Conservation (phyloP, 371 early-diverging fungal genomes). For the Ordospora colligata region DNA sequence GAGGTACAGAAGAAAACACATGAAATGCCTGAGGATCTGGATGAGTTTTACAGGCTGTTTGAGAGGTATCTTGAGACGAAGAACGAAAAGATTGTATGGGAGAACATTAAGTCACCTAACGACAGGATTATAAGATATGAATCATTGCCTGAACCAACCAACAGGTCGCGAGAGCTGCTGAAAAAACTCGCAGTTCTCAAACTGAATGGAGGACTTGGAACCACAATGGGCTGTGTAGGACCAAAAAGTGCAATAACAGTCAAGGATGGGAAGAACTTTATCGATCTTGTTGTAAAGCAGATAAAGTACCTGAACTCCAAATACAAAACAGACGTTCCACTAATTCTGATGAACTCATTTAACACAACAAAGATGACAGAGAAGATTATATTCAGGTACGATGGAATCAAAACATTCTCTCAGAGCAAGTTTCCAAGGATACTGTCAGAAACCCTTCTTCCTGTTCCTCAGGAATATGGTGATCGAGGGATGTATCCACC, state of each 20-base stretch:
- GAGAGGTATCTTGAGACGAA: constrained; percentile 47
- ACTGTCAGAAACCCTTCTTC: constrained; percentile 77
- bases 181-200: constrained; percentile 90
- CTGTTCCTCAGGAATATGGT: constrained; percentile 67
- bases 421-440: constrained; percentile 90
- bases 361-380: constrained; percentile 92
- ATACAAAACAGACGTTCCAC: constrained; percentile 78
- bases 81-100: constrained; percentile 58
- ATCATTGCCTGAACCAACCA: neutral
- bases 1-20: constrained; percentile 27
- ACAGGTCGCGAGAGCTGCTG: constrained; percentile 60
- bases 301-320: constrained; percentile 84
- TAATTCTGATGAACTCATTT: constrained; percentile 98
- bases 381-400: constrained; percentile 87
- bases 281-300: constrained; percentile 92
- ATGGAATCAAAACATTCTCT: constrained; percentile 83
- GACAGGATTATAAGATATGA: constrained; percentile 53
- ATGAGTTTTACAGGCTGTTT: constrained; percentile 56
- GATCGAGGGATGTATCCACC: constrained; percentile 78
- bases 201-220: constrained; percentile 96
- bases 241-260: constrained; percentile 95
- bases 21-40: constrained; percentile 36
- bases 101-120: constrained; percentile 54
- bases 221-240: constrained; percentile 98
- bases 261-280: constrained; percentile 88